phyloP scores from a whole-genome alignment of 202 grass and related monocot genomes.

The Carex arenaria region DNA sequence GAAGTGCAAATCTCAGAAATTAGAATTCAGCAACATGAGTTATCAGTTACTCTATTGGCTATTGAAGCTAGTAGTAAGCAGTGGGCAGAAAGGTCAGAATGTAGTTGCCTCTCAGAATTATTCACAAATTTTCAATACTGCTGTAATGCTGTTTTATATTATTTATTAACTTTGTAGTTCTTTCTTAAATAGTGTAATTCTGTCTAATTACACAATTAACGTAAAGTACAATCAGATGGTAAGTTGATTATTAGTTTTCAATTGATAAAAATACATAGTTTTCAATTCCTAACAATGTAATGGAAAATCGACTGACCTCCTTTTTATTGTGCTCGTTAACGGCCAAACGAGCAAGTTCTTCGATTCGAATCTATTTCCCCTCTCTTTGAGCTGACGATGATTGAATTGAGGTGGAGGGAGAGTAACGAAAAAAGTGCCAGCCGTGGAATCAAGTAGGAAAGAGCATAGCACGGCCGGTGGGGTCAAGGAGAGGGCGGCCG shows the following conservation, averaged over 20 bases:
- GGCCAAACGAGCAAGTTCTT: slow-evolving; percentile 22
- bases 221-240: not conserved
- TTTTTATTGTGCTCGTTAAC: slow-evolving; percentile 25
- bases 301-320: slow-evolving; percentile 4
- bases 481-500: too few relatives aligned
- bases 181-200: not conserved
- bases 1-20: slow-evolving; percentile 4
- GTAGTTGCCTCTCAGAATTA: not conserved
- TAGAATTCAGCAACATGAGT: not conserved
- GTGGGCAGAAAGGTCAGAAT: not conserved
- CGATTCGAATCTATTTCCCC: slow-evolving; percentile 16
- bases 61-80: not conserved
- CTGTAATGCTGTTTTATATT: not conserved
- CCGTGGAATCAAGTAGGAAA: too few relatives aligned
- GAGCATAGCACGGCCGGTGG: too few relatives aligned
- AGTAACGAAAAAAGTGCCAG: too few relatives aligned
- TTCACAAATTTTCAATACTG: not conserved
- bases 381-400: not conserved
- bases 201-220: not conserved
- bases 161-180: not conserved
- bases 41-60: not conserved
- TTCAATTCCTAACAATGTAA: not conserved
- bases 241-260: not conserved
- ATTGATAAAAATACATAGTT: too few relatives aligned
- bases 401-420: too few relatives aligned